phyloP scores from a whole-genome alignment of 2,329 filamentous ascomycete species.

The Aspergillus phoenicis region DNA sequence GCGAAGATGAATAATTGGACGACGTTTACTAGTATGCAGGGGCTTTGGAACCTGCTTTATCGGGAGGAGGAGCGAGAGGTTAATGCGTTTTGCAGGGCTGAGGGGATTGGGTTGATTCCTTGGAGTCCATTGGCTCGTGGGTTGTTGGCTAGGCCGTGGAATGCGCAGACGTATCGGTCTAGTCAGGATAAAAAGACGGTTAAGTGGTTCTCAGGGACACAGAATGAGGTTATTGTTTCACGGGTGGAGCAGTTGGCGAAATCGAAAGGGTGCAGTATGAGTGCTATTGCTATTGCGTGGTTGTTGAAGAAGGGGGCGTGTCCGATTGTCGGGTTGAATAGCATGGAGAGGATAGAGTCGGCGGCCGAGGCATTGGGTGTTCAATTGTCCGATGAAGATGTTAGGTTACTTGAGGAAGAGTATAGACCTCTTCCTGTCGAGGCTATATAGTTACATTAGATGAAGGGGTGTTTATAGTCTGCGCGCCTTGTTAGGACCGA shows the following conservation, averaged over 20 bases:
- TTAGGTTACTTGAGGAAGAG: not conserved
- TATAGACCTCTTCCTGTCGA: not conserved
- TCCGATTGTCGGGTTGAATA: slow-evolving; percentile 31
- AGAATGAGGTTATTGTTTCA: slow-evolving; percentile 18
- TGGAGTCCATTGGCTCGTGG: slow-evolving; percentile 36
- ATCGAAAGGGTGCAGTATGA: slow-evolving; percentile 25
- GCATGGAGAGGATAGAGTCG: slow-evolving; percentile 14
- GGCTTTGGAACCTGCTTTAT: slow-evolving; percentile 24
- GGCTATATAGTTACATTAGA: not conserved
- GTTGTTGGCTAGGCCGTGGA: slow-evolving; percentile 31
- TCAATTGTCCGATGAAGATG: not conserved
- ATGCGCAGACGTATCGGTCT: slow-evolving; percentile 6
- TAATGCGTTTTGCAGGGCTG: slow-evolving; percentile 25
- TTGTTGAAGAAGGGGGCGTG: slow-evolving; percentile 24
- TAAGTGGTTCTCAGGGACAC: not conserved
- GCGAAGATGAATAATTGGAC: slow-evolving; percentile 61
- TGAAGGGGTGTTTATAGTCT: not conserved
- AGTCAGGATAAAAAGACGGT: not conserved
- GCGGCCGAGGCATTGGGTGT: slow-evolving; percentile 1
- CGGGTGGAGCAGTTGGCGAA: slow-evolving; percentile 19
- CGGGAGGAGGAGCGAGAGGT: slow-evolving; percentile 32
- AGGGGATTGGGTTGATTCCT: slow-evolving; percentile 24
- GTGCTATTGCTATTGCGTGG: slow-evolving; percentile 28
- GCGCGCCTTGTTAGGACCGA: not conserved
- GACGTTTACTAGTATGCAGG: slow-evolving; percentile 62